Conservation (phyloP, 805 yeast species). For the Torulaspora microellipsoides region DNA sequence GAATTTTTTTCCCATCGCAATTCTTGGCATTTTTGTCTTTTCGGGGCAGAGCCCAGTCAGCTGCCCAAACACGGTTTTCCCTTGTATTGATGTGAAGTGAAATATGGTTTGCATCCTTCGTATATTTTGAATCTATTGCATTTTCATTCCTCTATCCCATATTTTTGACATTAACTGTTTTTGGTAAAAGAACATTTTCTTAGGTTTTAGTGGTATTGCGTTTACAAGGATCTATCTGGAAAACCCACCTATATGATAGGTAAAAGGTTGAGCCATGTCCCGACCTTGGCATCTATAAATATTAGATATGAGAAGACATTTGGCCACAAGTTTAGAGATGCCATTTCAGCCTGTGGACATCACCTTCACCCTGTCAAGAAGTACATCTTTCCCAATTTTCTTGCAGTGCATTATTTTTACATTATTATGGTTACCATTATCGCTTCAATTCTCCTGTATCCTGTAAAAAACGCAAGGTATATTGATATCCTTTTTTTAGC, state of each 20-base stretch:
- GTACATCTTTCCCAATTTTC: constrained; percentile 40
- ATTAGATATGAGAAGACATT: constrained; percentile 32
- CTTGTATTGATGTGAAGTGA: too few relatives aligned
- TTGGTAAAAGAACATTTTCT: too few relatives aligned
- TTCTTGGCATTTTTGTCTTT: too few relatives aligned
- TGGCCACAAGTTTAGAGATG: constrained; percentile 40
- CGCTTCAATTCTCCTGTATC: constrained; percentile 73
- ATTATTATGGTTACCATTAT: constrained; percentile 55
- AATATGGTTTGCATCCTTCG: too few relatives aligned
- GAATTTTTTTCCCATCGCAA: too few relatives aligned
- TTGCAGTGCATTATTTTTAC: constrained; percentile 70
- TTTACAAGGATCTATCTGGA: too few relatives aligned
- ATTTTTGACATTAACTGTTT: too few relatives aligned
- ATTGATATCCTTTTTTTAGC: constrained; percentile 78
- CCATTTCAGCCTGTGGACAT: constrained; percentile 31
- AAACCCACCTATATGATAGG: constrained; percentile 11
- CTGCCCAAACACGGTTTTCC: too few relatives aligned
- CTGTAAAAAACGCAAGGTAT: constrained; percentile 59
- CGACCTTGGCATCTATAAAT: constrained; percentile 24
- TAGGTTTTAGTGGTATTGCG: too few relatives aligned
- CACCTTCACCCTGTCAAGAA: constrained; percentile 36
- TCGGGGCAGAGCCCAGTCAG: too few relatives aligned
- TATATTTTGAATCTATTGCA: too few relatives aligned
- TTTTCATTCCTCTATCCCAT: too few relatives aligned
- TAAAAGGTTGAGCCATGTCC: constrained; percentile 25